Evolutionary conservation across 305 asterid genomes (phyloP), one percentile per base, ranked within the genome.

Genomic region (Rubia occidens): DNA sequence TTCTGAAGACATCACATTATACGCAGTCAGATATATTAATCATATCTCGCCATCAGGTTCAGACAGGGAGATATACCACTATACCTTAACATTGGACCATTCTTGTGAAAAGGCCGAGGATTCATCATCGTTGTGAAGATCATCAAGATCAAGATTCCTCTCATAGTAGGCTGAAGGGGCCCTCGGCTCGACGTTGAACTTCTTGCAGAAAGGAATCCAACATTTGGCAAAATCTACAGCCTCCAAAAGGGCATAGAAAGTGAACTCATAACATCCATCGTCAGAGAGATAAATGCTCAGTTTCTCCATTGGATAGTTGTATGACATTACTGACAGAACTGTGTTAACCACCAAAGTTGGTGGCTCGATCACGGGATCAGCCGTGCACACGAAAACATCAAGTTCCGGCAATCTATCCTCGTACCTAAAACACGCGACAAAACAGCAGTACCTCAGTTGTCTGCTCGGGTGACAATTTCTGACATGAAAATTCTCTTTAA

Each of bases 121-220:
- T 6, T 80, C 79, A 4, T 79, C 78, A 2, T 64, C 53, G 14
- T 44, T 15, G 0, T 4, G 51, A 44, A 44, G 51, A 11, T 44
- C 11, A 44, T 44, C 59, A 6, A 1, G 3, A 44, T 59, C 61
- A 60, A 44, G 60, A 13, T 64, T 55, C 29, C 24, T 77, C 54
- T 78, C 56, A 61, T 88, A 88, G 40, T 84, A 89, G 24, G 81
- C 68, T 1, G 82, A 71, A 8, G 98, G 98, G 1, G 94, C 78
- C 73, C 87, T 72, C 0, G 90, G 96, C 67, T 88, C 93, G 13
- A 89, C 85, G 35, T 82, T 78, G 80, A 80, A 83, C 59, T 81
- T 83, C 79, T 87, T 87, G 72, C 91, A 78, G 64, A 87, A 92
- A 1, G 98, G 96, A 14, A 92, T 71, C 98, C 98, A 92, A 9